Evolutionary conservation across 2,329 filamentous ascomycete species (phyloP), one percentile per base, ranked within the genome.

Genomic region (Scytalidium lignicola): DNA sequence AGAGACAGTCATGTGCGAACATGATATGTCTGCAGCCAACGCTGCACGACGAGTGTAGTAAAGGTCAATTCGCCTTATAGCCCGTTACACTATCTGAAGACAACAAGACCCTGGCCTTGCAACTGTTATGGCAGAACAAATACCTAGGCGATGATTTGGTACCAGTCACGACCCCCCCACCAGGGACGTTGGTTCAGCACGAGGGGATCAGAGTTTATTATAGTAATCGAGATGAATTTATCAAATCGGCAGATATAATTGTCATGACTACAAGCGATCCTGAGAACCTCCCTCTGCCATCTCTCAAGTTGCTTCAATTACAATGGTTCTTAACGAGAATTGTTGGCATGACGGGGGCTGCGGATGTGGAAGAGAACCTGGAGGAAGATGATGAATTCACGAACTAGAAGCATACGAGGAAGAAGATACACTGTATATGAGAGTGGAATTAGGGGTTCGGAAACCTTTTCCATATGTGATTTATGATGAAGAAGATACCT

Each of bases 31-130:
- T 26, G 23, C 23, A 26, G 10, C 23, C 23, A 5, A 26, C 23
- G 6, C 23, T 26, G 10, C 23, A 26, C 23, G 10, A 26, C 48
- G 68, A 59, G 56, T 55, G 51, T 51, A 47, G 47, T 19, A n/a
- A 20, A 47, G 53, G 53, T 21, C 46, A 26, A 50, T 53, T 53
- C 50, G 51, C 53, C 13, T 43, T 55, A n/a, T 50, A 54, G 43
- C 53, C 49, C 45, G 51, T 55, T 15, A 53, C 49, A 32, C n/a
- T 41, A 7, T 51, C 43, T 10, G 50, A 52, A 9, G 43, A 50
- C 45, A 47, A 54, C 17, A 54, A 41, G 2, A 47, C 47, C 32
- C 26, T 54, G 22, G 50, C 19, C 43, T 19, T 53, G 15, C 51
- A 54, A 22, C 51, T 55, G 21, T 55, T 55, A 41, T 55, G 51